Evolutionary conservation across 2,329 filamentous ascomycete genomes (phyloP).

Genomic region (Cladophialophora carrionii): DNA sequence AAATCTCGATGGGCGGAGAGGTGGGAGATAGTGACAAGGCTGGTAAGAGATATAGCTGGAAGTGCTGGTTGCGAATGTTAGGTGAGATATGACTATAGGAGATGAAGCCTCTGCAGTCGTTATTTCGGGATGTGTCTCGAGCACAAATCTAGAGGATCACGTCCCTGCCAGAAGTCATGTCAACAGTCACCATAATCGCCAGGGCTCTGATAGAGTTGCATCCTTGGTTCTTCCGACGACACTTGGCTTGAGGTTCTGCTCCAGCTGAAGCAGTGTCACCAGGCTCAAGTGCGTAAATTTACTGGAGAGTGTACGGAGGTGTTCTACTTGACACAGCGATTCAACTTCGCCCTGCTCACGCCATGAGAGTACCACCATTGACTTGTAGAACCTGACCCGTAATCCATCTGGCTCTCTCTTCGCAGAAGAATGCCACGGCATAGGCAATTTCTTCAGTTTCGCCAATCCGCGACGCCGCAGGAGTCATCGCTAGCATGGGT

Average conservation of each 20-base stretch:
- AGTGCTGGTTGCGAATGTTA: neutral
- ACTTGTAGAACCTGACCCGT: conserved; percentile 18
- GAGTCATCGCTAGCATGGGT: conserved; percentile 21
- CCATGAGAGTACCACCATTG: conserved; percentile 24
- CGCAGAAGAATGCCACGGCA: conserved; percentile 50
- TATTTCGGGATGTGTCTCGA: neutral
- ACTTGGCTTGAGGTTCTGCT: neutral
- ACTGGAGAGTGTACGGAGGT: neutral
- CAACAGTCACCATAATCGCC: no score
- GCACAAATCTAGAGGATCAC: neutral
- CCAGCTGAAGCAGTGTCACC: neutral
- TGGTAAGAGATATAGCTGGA: neutral
- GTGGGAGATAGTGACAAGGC: neutral
- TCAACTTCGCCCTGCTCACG: neutral
- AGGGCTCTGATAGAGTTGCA: neutral
- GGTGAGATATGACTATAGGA: neutral
- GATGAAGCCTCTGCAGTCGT: neutral
- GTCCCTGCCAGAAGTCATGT: neutral
- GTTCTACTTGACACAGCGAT: neutral
- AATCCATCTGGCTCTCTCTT: conserved; percentile 23
- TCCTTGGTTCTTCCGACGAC: neutral
- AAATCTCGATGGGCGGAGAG: neutral
- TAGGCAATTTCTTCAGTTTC: conserved; percentile 56
- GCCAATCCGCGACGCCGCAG: conserved; percentile 44
- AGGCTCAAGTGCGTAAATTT: neutral